Base-by-base conservation (phyloP, 1,139 yeast genomes). In the Geotrichum reessii region DNA sequence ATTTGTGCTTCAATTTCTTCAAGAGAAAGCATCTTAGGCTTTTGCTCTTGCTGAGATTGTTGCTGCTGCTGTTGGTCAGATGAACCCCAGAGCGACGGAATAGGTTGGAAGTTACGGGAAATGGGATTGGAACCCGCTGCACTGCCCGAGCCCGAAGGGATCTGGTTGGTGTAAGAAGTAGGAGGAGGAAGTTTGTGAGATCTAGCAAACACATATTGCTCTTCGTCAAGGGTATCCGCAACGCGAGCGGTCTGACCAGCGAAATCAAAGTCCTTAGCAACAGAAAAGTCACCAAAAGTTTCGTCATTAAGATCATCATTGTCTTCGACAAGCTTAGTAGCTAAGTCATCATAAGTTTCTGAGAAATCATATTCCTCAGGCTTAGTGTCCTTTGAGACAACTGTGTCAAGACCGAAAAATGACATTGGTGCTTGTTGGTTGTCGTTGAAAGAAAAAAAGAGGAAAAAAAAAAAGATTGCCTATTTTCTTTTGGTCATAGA, bases 291-390 rank as follows among this genome's bases (percentile, higher is more conserved):
- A 52, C 97, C 97, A 75, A 92, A 92, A 0, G 98, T 92, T 69
- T 89, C 96, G 62, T 85, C 87, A 70, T 92, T 92, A 67, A 89
- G 78, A 57, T 85, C 91, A 70, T 91, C 97, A 61, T 86, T 91
- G 42, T 82, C 85, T 63, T 87, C 95, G 51, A 79, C 80, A 53
- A 82, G 79, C 61, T 79, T 79, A 33, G 82, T 88, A 1, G 91
- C 93, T 60, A 87, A 79, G 58, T 71, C 73, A 63, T 86, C 89
- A 69, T 87, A 88, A 19, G 95, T 85, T 57, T 90, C 95, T 66
- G 89, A 95, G 69, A 56, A 53, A 21, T 57, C 56, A 66, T 80
- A 82, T 61, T 71, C 70, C 40, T 67, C 64, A 56, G 63, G 62
- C 22, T 57, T 60, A 37, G 63, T 65, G 58, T 63, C 65, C 55